A percentile compares a stretch with the other conserved stretches of the same genome.
These are phyloP conservation scores for Apostasia shenzhenica DNA, from an alignment of 106 monocot genomes.

Conservation along the genomic window DNA sequence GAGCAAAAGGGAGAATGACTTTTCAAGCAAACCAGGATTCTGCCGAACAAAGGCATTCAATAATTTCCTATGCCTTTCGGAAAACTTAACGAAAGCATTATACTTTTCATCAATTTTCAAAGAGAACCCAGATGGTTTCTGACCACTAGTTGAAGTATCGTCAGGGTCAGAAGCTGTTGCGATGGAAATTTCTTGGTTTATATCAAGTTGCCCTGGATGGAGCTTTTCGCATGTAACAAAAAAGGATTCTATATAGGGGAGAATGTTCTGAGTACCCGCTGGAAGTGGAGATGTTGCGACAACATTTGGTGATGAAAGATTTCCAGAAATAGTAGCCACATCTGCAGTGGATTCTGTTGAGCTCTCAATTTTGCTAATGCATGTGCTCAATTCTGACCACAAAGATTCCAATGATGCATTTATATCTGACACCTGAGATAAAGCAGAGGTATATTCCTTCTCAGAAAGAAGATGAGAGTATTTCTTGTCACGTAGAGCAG, in stretches of 20 bases:
- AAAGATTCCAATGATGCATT: constrained; percentile 73
- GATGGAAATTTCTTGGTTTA: constrained; percentile 32
- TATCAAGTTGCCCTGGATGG: constrained; percentile 39
- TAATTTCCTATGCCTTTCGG: constrained; percentile 82
- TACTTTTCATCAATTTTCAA: constrained; percentile 64
- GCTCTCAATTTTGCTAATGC: constrained; percentile 84
- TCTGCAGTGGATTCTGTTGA: constrained; percentile 62
- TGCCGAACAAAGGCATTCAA: constrained; percentile 91
- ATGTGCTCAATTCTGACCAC: constrained; percentile 85
- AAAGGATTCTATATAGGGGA: constrained; percentile 97
- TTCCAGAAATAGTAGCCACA: constrained; percentile 24
- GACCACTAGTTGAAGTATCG: constrained; percentile 38
- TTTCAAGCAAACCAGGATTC: constrained; percentile 92
- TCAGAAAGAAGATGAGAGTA: constrained; percentile 43
- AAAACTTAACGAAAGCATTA: constrained; percentile 72
- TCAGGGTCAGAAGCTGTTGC: constrained; percentile 43
- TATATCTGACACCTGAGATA: constrained; percentile 70
- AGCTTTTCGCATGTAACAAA: constrained; percentile 95
- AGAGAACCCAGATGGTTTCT: constrained; percentile 19
- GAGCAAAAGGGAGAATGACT: constrained; percentile 90
- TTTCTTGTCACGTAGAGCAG: constrained; percentile 66
- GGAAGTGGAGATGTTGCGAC: constrained; percentile 66
- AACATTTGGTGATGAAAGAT: constrained; percentile 22
- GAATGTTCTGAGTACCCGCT: constrained; percentile 80
- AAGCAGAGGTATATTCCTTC: constrained; percentile 50